phyloP scores from a whole-genome alignment of 2,329 filamentous ascomycete genomes.

The Aspergillus fumigatus region DNA sequence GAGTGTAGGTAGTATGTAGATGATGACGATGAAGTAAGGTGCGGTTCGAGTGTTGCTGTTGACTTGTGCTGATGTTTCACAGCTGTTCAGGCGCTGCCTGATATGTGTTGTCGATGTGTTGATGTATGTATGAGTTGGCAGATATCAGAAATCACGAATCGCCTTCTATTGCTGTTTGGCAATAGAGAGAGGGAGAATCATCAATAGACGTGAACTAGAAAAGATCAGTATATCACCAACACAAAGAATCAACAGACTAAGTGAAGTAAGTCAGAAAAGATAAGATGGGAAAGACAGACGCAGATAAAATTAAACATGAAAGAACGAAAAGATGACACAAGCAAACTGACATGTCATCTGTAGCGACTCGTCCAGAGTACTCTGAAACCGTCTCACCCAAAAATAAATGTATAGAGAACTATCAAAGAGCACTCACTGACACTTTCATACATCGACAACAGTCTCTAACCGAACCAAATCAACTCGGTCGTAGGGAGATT shows the following conservation, averaged over 20 bases:
- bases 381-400: background rate
- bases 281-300: background rate
- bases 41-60: background rate
- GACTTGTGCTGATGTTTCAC: background rate
- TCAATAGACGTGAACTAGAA: background rate
- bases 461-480: background rate
- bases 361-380: background rate
- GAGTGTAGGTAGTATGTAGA: background rate
- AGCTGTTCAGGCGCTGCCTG: background rate
- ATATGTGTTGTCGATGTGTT: background rate
- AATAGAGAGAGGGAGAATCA: background rate
- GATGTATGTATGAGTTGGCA: background rate
- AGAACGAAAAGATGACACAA: background rate
- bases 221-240: background rate
- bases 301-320: background rate
- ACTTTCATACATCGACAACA: background rate
- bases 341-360: background rate
- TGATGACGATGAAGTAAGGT: background rate
- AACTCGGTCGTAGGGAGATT: background rate
- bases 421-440: background rate
- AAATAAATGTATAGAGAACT: background rate
- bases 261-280: background rate
- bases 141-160: background rate
- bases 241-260: background rate
- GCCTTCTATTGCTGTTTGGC: background rate